Evolutionary conservation across 768 basidiomycete species (phyloP).

Genomic region (Rubroboletus satanas): DNA sequence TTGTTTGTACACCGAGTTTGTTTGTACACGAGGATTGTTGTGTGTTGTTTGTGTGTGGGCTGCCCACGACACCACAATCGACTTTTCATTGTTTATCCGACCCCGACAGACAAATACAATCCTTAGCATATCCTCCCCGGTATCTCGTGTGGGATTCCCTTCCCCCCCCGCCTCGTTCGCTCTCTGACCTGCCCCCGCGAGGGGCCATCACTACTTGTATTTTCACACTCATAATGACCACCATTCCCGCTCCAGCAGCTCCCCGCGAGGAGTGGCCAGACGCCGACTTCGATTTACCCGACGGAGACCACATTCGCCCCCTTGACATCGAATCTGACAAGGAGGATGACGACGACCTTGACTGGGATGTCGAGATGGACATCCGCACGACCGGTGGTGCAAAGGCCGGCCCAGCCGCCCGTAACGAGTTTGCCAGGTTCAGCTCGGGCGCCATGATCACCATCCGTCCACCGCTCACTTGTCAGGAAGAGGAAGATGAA

Average conservation of each 20-base stretch:
- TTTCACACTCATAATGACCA: constrained; percentile 42
- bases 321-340: constrained; percentile 58
- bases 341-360: constrained; percentile 64
- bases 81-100: constrained; percentile 27
- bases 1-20: constrained; percentile 8
- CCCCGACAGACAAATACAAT: background rate
- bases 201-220: constrained; percentile 21
- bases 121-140: background rate
- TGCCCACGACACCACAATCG: constrained; percentile 29
- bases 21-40: constrained; percentile 20
- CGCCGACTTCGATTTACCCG: constrained; percentile 82
- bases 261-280: constrained; percentile 81
- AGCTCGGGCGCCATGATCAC: constrained; percentile 35
- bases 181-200: constrained; percentile 17
- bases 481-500: constrained; percentile 48
- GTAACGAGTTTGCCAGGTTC: constrained; percentile 38
- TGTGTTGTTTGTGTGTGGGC: constrained; percentile 15
- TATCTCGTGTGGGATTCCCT: background rate
- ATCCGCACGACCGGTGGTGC: constrained; percentile 55
- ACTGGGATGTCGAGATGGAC: constrained; percentile 81
- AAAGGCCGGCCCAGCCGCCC: constrained; percentile 40
- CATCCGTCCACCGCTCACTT: constrained; percentile 61
- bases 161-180: background rate
- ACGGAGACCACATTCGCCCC: constrained; percentile 63
- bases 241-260: constrained; percentile 56